Base-by-base conservation (phyloP, 78 protist species). In the Mantamonas sphyraenae region DNA sequence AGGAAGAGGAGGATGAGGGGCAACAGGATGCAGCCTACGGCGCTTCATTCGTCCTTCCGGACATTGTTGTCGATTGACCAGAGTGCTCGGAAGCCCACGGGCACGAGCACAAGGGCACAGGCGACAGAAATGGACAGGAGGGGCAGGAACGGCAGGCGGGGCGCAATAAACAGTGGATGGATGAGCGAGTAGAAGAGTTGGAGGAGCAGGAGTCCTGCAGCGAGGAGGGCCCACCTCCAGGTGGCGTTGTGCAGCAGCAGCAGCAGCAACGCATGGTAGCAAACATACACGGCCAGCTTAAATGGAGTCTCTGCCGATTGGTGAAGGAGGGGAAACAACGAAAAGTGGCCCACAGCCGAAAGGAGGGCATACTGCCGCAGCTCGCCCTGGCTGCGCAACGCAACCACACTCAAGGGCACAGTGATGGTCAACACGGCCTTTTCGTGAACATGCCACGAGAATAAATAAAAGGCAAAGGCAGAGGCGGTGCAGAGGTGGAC, bases 401-500 rank as follows among this genome's bases (percentile, higher is more conserved):
- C n/a, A n/a, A n/a, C n/a, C n/a, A n/a, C n/a, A n/a, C n/a, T n/a
- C 24, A 90, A 28, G 24, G 91, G 86, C 2, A 90, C 39, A 5
- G 76, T 45, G 0, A 74, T 62, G 68, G 45, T 65, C 22, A 94
- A 68, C 20, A 89, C 66, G 7, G 97, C 98, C 76, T 95, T 95
- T 71, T 92, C 98, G 77, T 95, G 98, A 60, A 91, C 98, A 67
- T 95, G 98, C 86, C 86, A 95, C 12, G 95, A 95, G 50, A 73
- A 83, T 73, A 85, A 34, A 60, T 78, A 95, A 57, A 70, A 35
- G 8, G 87, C 53, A 33, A 90, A 73, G 0, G 76, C 71, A n/a
- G n/a, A n/a, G n/a, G 24, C 42, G 0, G 63, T 1, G 0, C 17
- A 5, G 17, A 24, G 17, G 24, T 3, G 68, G 19, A 14, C 20